Base-by-base conservation (phyloP, 2,329 filamentous ascomycete genomes). In the Pseudogymnoascus sp. region DNA sequence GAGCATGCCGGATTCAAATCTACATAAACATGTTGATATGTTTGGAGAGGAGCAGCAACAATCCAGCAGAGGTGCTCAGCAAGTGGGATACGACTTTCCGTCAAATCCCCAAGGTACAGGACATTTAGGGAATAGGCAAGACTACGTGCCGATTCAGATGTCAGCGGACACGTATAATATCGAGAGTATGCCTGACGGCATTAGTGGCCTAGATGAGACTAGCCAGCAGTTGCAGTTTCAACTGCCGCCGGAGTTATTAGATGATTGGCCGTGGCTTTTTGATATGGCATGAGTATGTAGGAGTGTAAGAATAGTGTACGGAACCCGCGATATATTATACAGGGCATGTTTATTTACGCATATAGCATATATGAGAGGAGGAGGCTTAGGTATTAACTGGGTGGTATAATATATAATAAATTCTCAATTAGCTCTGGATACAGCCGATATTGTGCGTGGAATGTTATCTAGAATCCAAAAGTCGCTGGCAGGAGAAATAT, bases 251-350 rank as follows among this genome's bases (percentile, higher is more conserved):
- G 74, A 76, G 45, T 63, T 78, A 15, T 69, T 77, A 27, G 71
- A 72, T 12, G 72, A 76, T 39, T 78, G 75, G 75, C 74, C 75
- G 12, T 78, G 75, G 75, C 67, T 70, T 67, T 70, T 61, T 59
- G 63, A 64, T 61, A 61, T 63, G 29, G 13, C 48, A 29, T 40
- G 55, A 40, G 62, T 48, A 31, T 59, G 52, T 59, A 61, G 37
- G 3, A 31, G 39, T 36, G 40, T 27, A 45, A 45, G 40, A 27
- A 18, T n/a, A 27, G 21, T 45, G 40, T 27, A 21, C 2, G 21
- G 4, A 21, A 29, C 42, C 25, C 27, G 42, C 12, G 21, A 48
- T 48, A 21, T 48, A 48, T 48, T 2, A 29, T 45, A 45, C n/a
- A 48, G 42, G 13, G 42, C 8, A 27, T 29, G 42, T 48, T 48